Evolutionary conservation across 176 grass and related monocot genomes (phyloP).

Genomic region (Carex littledalei): DNA sequence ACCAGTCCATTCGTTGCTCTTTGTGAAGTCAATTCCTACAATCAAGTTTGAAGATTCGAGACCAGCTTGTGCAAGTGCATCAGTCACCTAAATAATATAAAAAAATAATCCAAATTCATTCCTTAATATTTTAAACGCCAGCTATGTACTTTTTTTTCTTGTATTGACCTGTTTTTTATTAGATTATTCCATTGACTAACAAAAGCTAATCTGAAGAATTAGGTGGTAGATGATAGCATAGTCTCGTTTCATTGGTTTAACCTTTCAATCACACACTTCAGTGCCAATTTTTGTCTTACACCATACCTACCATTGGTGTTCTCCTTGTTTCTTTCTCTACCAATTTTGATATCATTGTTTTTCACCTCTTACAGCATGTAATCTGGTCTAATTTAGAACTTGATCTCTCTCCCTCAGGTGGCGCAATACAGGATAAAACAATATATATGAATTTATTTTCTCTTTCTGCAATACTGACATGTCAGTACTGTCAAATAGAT

Average conservation of each 20-base stretch:
- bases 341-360: not conserved
- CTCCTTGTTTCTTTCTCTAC: not conserved
- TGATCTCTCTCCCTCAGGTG: not conserved
- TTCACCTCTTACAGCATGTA: not conserved
- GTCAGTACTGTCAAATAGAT: not conserved
- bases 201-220: not conserved
- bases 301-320: not conserved
- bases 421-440: not conserved
- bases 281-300: not conserved
- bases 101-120: not conserved
- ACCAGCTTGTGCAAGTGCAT: conserved; percentile 65
- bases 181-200: conserved; percentile 4
- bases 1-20: conserved; percentile 85
- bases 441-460: not conserved
- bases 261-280: not conserved
- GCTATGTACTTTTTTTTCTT: not conserved
- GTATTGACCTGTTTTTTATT: not conserved
- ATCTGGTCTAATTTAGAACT: not conserved
- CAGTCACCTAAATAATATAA: conserved; percentile 47
- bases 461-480: not conserved
- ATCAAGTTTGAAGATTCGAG: conserved; percentile 77
- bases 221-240: not conserved
- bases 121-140: not conserved
- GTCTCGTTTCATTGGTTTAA: not conserved
- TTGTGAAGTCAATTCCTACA: conserved; percentile 83